Evolutionary conservation across 2,329 filamentous ascomycete genomes (phyloP).

Genomic region (Aspergillus texensis): DNA sequence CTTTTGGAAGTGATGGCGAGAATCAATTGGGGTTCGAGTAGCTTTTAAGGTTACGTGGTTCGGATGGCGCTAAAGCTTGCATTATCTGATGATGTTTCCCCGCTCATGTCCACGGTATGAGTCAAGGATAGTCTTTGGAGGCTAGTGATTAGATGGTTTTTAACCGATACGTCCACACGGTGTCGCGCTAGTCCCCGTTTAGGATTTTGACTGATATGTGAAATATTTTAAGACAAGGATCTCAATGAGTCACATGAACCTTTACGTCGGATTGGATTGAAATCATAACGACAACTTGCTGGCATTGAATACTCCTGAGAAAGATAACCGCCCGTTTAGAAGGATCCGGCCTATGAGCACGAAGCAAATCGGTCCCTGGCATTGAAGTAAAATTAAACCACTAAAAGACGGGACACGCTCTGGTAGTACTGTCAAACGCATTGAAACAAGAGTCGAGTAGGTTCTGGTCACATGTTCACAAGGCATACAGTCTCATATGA

Average conservation of each 20-base stretch:
- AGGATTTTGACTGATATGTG: background rate
- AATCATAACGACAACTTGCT: too few species aligned
- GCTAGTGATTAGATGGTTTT: background rate
- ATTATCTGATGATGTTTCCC: background rate
- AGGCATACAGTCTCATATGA: background rate
- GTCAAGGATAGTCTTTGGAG: background rate
- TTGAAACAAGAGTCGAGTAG: too few species aligned
- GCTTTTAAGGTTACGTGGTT: background rate
- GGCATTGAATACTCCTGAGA: too few species aligned
- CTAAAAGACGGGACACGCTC: too few species aligned
- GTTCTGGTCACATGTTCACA: background rate
- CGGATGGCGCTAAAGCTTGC: background rate
- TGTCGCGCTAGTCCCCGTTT: background rate
- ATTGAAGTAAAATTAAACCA: too few species aligned
- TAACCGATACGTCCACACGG: background rate
- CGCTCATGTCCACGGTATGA: background rate
- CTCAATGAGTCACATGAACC: too few species aligned
- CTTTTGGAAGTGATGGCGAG: background rate
- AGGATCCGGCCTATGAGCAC: too few species aligned
- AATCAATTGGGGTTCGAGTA: background rate
- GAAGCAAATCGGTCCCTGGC: accelerated
- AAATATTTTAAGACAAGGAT: too few species aligned
- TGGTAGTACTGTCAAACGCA: too few species aligned
- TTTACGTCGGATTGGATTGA: background rate
- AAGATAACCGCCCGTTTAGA: accelerated